These are phyloP conservation scores for Fusarium zealandicum DNA, from an alignment of 2,329 filamentous ascomycete species.

Conservation along the genomic window DNA sequence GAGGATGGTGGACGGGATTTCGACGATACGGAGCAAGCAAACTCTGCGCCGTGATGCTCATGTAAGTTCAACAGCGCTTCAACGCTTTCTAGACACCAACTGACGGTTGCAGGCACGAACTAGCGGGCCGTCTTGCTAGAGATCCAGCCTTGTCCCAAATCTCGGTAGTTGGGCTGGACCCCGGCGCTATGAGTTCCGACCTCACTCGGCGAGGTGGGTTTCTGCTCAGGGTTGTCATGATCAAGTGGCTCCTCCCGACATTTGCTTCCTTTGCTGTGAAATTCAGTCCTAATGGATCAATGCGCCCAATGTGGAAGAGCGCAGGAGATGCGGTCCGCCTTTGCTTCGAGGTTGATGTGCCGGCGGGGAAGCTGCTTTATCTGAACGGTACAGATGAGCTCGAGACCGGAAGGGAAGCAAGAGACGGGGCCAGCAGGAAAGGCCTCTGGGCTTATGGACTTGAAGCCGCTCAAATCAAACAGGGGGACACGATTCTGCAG, in stretches of 20 bases:
- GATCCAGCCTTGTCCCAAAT: slow-evolving; percentile 47
- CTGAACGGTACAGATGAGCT: slow-evolving; percentile 45
- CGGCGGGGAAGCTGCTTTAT: slow-evolving; percentile 44
- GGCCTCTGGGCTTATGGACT: slow-evolving; percentile 45
- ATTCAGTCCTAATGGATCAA: slow-evolving; percentile 42
- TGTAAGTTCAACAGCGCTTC: slow-evolving; percentile 29
- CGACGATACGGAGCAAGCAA: slow-evolving; percentile 51
- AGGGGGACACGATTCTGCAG: slow-evolving; percentile 39
- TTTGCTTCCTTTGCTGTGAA: slow-evolving; percentile 34
- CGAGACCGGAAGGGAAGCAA: slow-evolving; percentile 42
- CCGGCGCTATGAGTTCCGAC: slow-evolving; percentile 48
- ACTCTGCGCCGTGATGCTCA: slow-evolving; percentile 49
- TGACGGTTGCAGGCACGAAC: slow-evolving; percentile 43
- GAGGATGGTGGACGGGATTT: slow-evolving; percentile 41
- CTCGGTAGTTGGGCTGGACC: slow-evolving; percentile 48
- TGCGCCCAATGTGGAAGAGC: slow-evolving; percentile 45
- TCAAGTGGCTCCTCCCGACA: slow-evolving; percentile 39
- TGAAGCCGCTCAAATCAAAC: slow-evolving; percentile 35
- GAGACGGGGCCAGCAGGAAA: slow-evolving; percentile 42
- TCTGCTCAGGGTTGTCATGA: slow-evolving; percentile 28
- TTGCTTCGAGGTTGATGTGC: slow-evolving; percentile 41
- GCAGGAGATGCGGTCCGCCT: slow-evolving; percentile 44
- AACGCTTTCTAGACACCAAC: neutral
- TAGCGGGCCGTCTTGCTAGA: slow-evolving; percentile 44
- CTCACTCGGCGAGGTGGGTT: slow-evolving; percentile 41